A percentile compares a stretch with the other conserved stretches of the same genome.
phyloP scores from a whole-genome alignment of 2,329 filamentous ascomycete species.

The Pseudogymnoascus sp. region DNA sequence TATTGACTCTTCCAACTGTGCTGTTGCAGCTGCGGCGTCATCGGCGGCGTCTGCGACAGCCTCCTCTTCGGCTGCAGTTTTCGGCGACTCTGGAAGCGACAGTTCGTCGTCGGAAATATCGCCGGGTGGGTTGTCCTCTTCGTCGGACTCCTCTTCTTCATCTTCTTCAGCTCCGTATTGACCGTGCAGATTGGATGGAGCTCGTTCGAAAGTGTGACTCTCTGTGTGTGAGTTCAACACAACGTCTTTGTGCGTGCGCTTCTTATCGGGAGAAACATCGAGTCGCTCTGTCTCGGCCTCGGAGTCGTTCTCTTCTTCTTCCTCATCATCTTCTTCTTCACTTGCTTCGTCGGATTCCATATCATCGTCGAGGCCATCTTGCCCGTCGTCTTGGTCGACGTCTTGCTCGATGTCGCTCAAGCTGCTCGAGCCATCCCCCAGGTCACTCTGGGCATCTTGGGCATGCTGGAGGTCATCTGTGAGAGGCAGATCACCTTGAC shows the following conservation, averaged over 20 bases:
- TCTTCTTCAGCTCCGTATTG: constrained; percentile 37
- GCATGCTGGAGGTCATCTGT: constrained; percentile 22
- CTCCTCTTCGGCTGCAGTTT: constrained; percentile 33
- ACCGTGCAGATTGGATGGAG: constrained; percentile 68
- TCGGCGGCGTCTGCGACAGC: constrained; percentile 19
- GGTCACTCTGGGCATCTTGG: constrained; percentile 25
- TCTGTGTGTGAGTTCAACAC: constrained; percentile 48
- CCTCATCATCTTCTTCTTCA: constrained; percentile 28
- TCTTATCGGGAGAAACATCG: constrained; percentile 72
- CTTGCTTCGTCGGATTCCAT: constrained; percentile 37
- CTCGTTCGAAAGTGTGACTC: constrained; percentile 51
- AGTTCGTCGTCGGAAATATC: constrained; percentile 12
- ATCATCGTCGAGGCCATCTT: constrained; percentile 49
- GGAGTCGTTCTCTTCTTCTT: constrained; percentile 54
- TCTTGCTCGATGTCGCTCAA: constrained; percentile 71
- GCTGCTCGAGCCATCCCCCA: constrained; percentile 73
- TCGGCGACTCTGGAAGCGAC: constrained; percentile 26
- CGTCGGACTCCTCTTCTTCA: constrained; percentile 31
- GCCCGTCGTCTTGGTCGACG: constrained; percentile 59
- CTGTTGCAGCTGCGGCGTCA: constrained; percentile 28
- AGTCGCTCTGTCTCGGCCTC: constrained; percentile 93
- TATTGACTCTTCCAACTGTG: constrained; percentile 19
- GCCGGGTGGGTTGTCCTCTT: constrained; percentile 1
- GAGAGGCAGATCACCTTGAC: constrained; percentile 20
- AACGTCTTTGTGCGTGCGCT: constrained; percentile 50